These are phyloP conservation scores for Xylaria sp. DNA, from an alignment of 2,329 filamentous ascomycete species.

Conservation along the genomic window DNA sequence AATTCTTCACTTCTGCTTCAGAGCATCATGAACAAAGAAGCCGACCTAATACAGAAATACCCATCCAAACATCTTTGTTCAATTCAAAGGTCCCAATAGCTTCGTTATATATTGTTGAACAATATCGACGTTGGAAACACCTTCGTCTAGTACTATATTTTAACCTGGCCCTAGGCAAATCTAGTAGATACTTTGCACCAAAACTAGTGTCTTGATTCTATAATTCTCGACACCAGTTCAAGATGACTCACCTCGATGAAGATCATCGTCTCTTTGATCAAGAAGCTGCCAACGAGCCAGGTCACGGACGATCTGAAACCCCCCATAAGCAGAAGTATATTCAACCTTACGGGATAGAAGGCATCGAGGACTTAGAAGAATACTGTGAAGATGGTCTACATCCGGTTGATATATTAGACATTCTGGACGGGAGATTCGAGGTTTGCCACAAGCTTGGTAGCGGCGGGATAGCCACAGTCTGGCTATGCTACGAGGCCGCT, in stretches of 20 bases:
- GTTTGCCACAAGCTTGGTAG: constrained; percentile 36
- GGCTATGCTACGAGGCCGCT: constrained; percentile 37
- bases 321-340: constrained; percentile 10
- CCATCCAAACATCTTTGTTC: constrained; percentile 1
- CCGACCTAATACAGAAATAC: background rate
- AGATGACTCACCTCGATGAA: background rate
- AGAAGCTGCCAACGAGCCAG: background rate
- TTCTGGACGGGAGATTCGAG: constrained; percentile 26
- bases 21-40: background rate
- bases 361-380: constrained; percentile 29
- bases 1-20: background rate
- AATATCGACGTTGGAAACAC: background rate
- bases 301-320: background rate
- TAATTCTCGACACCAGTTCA: background rate
- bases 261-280: background rate
- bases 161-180: background rate
- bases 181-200: background rate
- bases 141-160: background rate
- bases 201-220: background rate
- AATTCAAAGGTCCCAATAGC: background rate
- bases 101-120: background rate
- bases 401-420: constrained; percentile 23
- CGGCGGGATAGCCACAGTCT: constrained; percentile 36
- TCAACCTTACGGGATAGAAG: constrained; percentile 4
- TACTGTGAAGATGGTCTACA: constrained; percentile 26